Percentiles rank a stretch among this genome's conserved stretches.
phyloP scores from a whole-genome alignment of 129 eudicot genomes.

The Solidago caesia region DNA sequence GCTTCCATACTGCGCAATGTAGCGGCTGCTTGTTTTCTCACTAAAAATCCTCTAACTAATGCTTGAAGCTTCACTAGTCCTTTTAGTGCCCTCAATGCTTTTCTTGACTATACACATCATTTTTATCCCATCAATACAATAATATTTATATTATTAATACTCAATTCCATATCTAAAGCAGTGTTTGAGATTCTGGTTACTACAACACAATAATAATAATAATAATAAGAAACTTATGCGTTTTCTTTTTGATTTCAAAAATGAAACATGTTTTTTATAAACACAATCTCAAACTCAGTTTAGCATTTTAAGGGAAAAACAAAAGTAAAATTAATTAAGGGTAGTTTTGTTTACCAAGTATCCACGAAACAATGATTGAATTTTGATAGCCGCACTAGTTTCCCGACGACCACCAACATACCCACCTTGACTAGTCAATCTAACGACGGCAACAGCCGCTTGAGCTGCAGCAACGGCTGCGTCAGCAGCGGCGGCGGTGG shows the following conservation, averaged over 20 bases:
- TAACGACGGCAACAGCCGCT: conserved; percentile 71
- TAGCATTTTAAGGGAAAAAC: neutral
- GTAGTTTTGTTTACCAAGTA: conserved; percentile 47
- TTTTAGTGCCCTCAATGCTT: conserved; percentile 78
- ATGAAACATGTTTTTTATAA: too few species aligned
- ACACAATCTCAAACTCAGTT: too few species aligned
- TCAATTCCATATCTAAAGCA: conserved; percentile 20
- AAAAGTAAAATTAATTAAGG: neutral
- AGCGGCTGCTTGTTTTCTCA: conserved; percentile 86
- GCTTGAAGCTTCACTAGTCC: conserved; percentile 94
- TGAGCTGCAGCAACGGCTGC: conserved; percentile 82
- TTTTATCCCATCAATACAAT: neutral
- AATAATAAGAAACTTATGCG: too few species aligned
- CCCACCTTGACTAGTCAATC: conserved; percentile 60
- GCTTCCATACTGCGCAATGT: conserved; percentile 79
- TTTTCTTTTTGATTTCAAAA: too few species aligned
- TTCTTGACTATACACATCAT: conserved; percentile 54
- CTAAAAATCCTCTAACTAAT: conserved; percentile 73
- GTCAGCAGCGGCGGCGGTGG: conserved; percentile 83
- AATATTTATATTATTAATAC: neutral
- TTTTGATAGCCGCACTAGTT: conserved; percentile 58
- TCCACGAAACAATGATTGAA: conserved; percentile 71
- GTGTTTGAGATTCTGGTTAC: too few species aligned
- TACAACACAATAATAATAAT: too few species aligned
- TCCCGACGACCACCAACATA: conserved; percentile 47